Evolutionary conservation across 2,329 filamentous ascomycete species (phyloP).

Genomic region (Trichophyton verrucosum): DNA sequence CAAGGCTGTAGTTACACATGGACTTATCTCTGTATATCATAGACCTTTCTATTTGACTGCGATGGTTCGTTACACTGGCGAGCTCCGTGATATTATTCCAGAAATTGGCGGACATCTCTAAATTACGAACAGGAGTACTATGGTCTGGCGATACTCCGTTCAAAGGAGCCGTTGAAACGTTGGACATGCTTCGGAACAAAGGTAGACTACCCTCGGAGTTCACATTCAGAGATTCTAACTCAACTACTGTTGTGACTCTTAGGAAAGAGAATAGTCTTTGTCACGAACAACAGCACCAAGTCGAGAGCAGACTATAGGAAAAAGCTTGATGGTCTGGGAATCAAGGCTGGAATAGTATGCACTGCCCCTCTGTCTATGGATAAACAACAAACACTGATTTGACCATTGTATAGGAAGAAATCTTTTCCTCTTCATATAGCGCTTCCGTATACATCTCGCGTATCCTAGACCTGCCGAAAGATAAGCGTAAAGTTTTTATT

Average conservation of each 20-base stretch:
- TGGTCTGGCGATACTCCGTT: constrained; percentile 94
- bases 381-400: background rate
- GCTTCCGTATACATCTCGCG: constrained; percentile 90
- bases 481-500: constrained; percentile 87
- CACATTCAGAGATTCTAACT: background rate
- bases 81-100: background rate
- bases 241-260: background rate
- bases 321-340: constrained; percentile 72
- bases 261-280: constrained; percentile 91
- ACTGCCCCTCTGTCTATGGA: background rate
- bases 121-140: constrained; percentile 59
- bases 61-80: constrained; percentile 53
- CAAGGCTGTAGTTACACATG: background rate
- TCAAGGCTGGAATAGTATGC: constrained; percentile 56
- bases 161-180: constrained; percentile 69
- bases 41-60: constrained; percentile 93
- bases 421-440: constrained; percentile 93
- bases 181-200: constrained; percentile 68
- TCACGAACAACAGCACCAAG: constrained; percentile 98
- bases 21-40: constrained; percentile 1
- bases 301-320: constrained; percentile 84
- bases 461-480: constrained; percentile 65
- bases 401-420: constrained; percentile 53
- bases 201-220: constrained; percentile 38
- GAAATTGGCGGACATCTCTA: constrained; percentile 2